Conservation (phyloP, 495 filamentous ascomycete species). For the Chaetomium fimeti region DNA sequence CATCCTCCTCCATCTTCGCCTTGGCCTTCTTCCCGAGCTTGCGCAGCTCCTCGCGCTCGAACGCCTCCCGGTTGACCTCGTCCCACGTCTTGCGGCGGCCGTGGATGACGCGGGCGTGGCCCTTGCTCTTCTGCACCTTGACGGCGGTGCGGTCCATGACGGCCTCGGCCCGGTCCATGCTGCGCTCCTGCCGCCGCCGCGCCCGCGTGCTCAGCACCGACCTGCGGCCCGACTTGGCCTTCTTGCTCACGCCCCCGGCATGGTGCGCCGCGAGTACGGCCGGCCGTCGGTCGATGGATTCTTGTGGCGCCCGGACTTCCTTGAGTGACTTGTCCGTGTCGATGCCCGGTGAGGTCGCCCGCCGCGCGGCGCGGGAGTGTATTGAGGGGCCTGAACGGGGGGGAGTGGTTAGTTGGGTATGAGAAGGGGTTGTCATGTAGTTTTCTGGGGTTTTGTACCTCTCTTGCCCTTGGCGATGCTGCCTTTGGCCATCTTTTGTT, state of each 20-base stretch:
- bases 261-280: constrained; percentile 62
- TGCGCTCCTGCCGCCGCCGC: constrained; percentile 65
- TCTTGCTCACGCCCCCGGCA: constrained; percentile 63
- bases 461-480: constrained; percentile 43
- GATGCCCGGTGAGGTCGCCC: constrained; percentile 68
- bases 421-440: too few species aligned
- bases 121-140: constrained; percentile 67
- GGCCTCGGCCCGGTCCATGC: constrained; percentile 68
- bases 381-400: constrained; percentile 41
- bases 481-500: constrained; percentile 40
- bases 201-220: constrained; percentile 63
- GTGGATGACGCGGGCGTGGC: constrained; percentile 58
- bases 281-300: constrained; percentile 52
- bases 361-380: constrained; percentile 71
- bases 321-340: constrained; percentile 75
- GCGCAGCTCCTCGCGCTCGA: constrained; percentile 1
- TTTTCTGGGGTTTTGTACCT: constrained; percentile 24
- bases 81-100: constrained; percentile 57
- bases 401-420: neutral
- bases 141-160: constrained; percentile 66
- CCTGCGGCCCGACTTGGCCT: constrained; percentile 59
- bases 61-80: constrained; percentile 53
- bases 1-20: constrained; percentile 29
- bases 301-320: constrained; percentile 54
- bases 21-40: constrained; percentile 25